Evolutionary conservation across 2,329 filamentous ascomycete species (phyloP).

Genomic region (Beauveria brongniartii): DNA sequence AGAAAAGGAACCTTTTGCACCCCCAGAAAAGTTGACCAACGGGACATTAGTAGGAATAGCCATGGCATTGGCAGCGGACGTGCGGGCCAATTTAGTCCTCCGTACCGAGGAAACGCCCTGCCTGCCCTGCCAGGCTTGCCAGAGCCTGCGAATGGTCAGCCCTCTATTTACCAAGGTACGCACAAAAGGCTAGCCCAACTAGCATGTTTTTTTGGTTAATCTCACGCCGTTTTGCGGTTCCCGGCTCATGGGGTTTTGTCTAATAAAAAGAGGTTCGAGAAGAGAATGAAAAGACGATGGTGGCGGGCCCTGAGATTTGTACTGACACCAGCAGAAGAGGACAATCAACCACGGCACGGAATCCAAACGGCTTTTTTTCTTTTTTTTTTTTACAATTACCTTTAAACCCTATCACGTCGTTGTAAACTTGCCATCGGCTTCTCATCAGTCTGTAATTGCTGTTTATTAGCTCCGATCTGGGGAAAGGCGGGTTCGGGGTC

Average conservation of each 20-base stretch:
- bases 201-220: too few species aligned
- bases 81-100: constrained; percentile 9
- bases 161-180: background rate
- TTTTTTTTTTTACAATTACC: too few species aligned
- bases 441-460: background rate
- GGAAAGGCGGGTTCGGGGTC: constrained; percentile 2
- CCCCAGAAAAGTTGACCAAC: background rate
- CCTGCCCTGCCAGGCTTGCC: background rate
- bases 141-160: background rate
- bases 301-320: background rate
- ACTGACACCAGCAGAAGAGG: background rate
- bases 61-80: background rate
- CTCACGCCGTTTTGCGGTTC: background rate
- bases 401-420: too few species aligned
- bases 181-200: background rate
- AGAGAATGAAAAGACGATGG: background rate
- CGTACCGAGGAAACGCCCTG: constrained; percentile 5
- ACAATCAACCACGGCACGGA: too few species aligned
- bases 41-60: background rate
- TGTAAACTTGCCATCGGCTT: too few species aligned
- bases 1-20: too few species aligned
- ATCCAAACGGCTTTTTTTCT: background rate
- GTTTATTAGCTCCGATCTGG: constrained; percentile 6
- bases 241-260: background rate
- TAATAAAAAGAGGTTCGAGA: background rate